Evolutionary conservation across 2,329 filamentous ascomycete species (phyloP).

Genomic region (Laburnicola sp.): DNA sequence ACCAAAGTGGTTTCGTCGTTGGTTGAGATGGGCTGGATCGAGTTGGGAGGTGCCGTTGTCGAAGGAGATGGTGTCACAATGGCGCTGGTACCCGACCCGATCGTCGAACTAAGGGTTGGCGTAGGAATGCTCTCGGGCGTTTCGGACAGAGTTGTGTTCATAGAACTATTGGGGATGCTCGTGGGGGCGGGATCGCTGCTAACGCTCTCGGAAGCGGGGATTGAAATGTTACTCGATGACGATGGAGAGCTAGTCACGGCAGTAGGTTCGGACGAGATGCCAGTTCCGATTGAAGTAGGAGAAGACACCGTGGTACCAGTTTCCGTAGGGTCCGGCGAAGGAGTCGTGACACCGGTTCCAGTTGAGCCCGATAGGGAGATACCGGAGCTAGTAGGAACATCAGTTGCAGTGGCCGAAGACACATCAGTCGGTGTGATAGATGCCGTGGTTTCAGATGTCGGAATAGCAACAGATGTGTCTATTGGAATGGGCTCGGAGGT

Average conservation of each 20-base stretch:
- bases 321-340: conserved; percentile 1
- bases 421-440: not conserved
- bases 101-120: conserved; percentile 9
- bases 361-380: conserved; percentile 6
- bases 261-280: conserved; percentile 2
- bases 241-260: not conserved
- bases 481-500: not conserved
- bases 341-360: conserved; percentile 10
- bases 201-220: conserved; percentile 1
- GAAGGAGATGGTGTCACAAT: conserved; percentile 23
- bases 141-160: not conserved
- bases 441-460: not conserved
- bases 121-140: conserved; percentile 6
- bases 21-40: conserved; percentile 53
- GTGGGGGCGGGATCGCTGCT: not conserved
- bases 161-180: not conserved
- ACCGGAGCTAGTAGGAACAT: conserved; percentile 10
- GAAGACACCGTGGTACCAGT: not conserved
- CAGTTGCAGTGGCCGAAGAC: not conserved
- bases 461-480: not conserved
- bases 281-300: not conserved
- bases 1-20: conserved; percentile 52
- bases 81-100: conserved; percentile 16
- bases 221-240: not conserved
- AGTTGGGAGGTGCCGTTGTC: conserved; percentile 37